Base-by-base conservation (phyloP, 2,329 filamentous ascomycete genomes). In the Paecilomyces variotii region DNA sequence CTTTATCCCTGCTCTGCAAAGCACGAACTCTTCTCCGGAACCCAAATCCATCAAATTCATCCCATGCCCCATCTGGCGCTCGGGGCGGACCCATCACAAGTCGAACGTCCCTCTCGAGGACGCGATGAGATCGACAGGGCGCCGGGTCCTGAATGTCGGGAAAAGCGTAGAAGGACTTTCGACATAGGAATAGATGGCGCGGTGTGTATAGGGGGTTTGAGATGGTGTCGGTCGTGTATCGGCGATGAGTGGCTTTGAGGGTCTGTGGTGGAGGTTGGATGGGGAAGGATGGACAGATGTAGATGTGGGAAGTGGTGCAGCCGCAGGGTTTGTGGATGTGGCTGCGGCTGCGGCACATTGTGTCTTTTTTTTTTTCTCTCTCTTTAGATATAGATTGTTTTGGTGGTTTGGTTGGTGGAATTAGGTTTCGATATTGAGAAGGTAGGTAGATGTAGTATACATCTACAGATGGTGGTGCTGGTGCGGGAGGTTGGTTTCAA, bases 271-370 rank as follows among this genome's bases (percentile, higher is more conserved):
- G 34, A 7, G 54, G 30, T 14, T 28, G 54, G 54, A 56, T 56
- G 5, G 54, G 55, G 27, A 61, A 60, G 7, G 53, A 56, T 25
- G 25, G 51, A 57, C 60, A 64, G 55, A 63, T 34, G 52, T 54
- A 58, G 45, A 65, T 57, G 25, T 64, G 27, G 35, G 63, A 45
- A 24, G 58, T 56, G 35, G 56, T 56, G 56, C 62, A 65, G 19
- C 55, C 53, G 57, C 62, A 63, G 35, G 59, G 54, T 26, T 53
- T 54, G 59, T 65, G 60, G 35, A 56, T 27, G 35, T 64, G 61
- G 12, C 58, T 59, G 45, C 62, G 60, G 35, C 59, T 56, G 34
- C 57, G 50, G 54, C 63, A 65, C 62, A 65, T 65, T 34, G 27
- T 55, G 19, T 19, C 19, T 19, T 19, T 19, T 19, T 19, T 19